Conservation (phyloP, 1,284 basidiomycete species). For the Cutaneotrichosporon sp. region DNA sequence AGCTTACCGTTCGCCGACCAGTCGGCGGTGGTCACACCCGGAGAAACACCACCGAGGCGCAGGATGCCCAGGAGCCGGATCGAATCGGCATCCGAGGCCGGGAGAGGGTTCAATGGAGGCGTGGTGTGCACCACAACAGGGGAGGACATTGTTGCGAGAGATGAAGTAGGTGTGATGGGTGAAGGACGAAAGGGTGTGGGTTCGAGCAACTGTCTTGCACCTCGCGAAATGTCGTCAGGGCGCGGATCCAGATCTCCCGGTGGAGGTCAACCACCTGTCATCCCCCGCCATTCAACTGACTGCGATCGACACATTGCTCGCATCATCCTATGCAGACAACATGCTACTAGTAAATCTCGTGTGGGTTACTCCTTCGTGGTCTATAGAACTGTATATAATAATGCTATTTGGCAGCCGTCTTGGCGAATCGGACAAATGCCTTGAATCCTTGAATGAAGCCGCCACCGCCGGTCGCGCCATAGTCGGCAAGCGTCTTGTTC, state of each 20-base stretch:
- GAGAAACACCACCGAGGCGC: slow-evolving; percentile 29
- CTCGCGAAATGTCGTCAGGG: neutral
- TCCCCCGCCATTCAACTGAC: neutral
- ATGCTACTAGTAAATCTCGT: neutral
- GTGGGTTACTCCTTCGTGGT: neutral
- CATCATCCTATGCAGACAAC: slow-evolving; percentile 7
- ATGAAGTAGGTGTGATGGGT: slow-evolving; percentile 1
- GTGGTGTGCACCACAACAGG: slow-evolving; percentile 36
- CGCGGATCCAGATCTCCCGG: neutral
- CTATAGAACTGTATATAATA: neutral
- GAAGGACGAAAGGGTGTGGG: neutral
- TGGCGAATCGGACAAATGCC: slow-evolving; percentile 44
- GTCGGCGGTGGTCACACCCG: slow-evolving; percentile 28
- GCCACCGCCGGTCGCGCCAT: slow-evolving; percentile 48
- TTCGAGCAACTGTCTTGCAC: neutral
- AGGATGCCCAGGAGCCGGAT: slow-evolving; percentile 36
- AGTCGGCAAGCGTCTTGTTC: slow-evolving; percentile 55
- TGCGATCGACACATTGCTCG: neutral
- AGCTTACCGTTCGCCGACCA: slow-evolving; percentile 34
- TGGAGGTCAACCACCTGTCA: neutral
- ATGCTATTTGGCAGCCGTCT: slow-evolving; percentile 32
- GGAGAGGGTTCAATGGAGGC: slow-evolving; percentile 36
- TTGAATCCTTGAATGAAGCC: slow-evolving; percentile 45
- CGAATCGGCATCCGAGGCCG: slow-evolving; percentile 38
- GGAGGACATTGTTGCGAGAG: slow-evolving; percentile 5